Conservation (phyloP, 1,139 yeast genomes). For the Diutina pseudorugosa region DNA sequence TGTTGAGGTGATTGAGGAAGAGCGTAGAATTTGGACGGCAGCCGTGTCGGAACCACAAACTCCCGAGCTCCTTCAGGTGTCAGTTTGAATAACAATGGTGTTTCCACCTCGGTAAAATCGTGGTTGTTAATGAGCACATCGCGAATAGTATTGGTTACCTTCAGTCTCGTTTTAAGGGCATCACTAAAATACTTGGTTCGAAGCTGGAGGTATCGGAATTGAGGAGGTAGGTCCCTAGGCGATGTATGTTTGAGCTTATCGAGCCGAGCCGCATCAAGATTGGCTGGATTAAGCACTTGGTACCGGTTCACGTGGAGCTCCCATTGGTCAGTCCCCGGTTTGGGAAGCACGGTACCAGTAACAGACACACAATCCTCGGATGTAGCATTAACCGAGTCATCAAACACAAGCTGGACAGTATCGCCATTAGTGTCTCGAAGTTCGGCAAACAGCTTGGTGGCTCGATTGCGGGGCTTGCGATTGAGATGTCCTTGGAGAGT, state of each 20-base stretch:
- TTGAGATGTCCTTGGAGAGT: constrained; percentile 73
- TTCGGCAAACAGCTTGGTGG: constrained; percentile 50
- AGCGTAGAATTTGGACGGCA: constrained; percentile 58
- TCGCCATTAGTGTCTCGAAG: constrained; percentile 66
- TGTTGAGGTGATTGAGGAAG: constrained; percentile 97
- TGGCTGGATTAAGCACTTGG: constrained; percentile 54
- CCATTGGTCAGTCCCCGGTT: constrained; percentile 20
- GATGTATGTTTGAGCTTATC: constrained; percentile 41
- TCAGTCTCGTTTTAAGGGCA: constrained; percentile 49
- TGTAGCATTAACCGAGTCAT: constrained; percentile 26
- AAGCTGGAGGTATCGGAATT: constrained; percentile 69
- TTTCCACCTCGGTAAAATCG: constrained; percentile 73
- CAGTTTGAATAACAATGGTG: constrained; percentile 85
- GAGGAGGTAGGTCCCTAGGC: constrained; percentile 56
- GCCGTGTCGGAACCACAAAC: constrained; percentile 83
- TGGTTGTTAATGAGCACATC: constrained; percentile 28
- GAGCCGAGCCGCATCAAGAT: constrained; percentile 58
- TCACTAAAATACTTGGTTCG: constrained; percentile 51
- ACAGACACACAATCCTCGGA: constrained; percentile 71
- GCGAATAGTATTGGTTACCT: constrained; percentile 46
- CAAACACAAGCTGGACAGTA: constrained; percentile 47
- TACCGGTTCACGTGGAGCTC: constrained; percentile 45
- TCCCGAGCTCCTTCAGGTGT: constrained; percentile 99
- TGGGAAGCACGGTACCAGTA: constrained; percentile 37
- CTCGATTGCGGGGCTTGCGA: constrained; percentile 44